phyloP scores from a whole-genome alignment of 306 rosid species.

The Luffa acutangula region DNA sequence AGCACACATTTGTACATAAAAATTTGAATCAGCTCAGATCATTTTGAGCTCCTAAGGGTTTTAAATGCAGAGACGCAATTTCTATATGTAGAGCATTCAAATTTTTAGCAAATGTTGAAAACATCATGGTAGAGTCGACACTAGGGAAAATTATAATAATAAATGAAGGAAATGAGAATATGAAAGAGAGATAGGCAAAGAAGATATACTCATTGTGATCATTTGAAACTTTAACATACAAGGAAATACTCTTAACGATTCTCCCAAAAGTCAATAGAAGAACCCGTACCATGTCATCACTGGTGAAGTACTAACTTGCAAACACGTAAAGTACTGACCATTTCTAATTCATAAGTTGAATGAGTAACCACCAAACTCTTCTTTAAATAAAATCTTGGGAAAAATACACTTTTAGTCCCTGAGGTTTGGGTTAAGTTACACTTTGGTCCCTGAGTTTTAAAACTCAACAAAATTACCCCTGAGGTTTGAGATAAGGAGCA shows the following conservation, averaged over 20 bases:
- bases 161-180: neutral
- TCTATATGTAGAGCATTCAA: neutral
- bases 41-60: neutral
- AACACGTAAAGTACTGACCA: slow-evolving; percentile 20
- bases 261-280: neutral
- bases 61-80: neutral
- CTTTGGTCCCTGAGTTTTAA: too few species aligned
- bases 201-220: neutral
- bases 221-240: neutral
- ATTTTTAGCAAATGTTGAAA: neutral
- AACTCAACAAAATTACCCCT: too few species aligned
- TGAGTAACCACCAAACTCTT: neutral
- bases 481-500: too few species aligned
- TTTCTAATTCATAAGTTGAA: neutral
- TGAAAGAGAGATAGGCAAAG: neutral
- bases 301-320: neutral
- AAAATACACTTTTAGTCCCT: too few species aligned
- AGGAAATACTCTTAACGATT: neutral
- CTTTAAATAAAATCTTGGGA: too few species aligned
- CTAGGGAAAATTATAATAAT: neutral
- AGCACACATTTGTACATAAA: neutral
- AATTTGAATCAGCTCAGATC: neutral
- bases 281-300: neutral
- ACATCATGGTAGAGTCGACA: neutral
- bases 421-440: too few species aligned